These are phyloP conservation scores for Aspergillus puulaauensis DNA, from an alignment of 2,329 filamentous ascomycete species.

Conservation along the genomic window DNA sequence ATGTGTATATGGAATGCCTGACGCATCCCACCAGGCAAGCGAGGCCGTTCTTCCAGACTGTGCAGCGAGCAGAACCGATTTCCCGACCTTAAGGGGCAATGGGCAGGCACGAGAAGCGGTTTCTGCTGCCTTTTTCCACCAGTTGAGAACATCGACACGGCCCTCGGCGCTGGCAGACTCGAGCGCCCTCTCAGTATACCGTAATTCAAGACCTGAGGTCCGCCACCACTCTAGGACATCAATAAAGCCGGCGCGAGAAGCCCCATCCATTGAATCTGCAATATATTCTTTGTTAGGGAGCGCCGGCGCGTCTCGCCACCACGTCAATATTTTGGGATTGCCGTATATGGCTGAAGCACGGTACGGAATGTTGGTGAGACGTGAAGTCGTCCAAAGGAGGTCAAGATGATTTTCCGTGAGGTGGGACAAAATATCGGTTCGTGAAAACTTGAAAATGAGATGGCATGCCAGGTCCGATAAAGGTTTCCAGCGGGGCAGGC, in stretches of 20 bases:
- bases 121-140: constrained; percentile 77
- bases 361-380: constrained; percentile 76
- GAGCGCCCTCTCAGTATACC: constrained; percentile 82
- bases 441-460: constrained; percentile 86
- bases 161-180: constrained; percentile 85
- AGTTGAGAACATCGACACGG: constrained; percentile 81
- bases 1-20: constrained; percentile 74
- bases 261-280: constrained; percentile 79
- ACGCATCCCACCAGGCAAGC: constrained; percentile 84
- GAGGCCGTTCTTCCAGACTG: constrained; percentile 77
- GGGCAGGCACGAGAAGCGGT: constrained; percentile 54
- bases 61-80: constrained; percentile 78
- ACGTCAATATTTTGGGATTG: constrained; percentile 79
- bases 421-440: constrained; percentile 74
- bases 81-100: constrained; percentile 72
- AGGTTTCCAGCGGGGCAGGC: constrained; percentile 67
- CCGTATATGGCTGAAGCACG: constrained; percentile 87
- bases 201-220: constrained; percentile 72
- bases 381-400: constrained; percentile 83
- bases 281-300: constrained; percentile 87
- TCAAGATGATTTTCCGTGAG: constrained; percentile 66
- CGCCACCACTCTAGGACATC: constrained; percentile 92
- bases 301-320: constrained; percentile 81
- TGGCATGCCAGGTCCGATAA: constrained; percentile 81
- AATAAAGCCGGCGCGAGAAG: constrained; percentile 80